Percentiles rank a stretch among this genome's conserved stretches.
These are phyloP conservation scores for Limtongia smithiae DNA, from an alignment of 805 yeast genomes.

Conservation along the genomic window DNA sequence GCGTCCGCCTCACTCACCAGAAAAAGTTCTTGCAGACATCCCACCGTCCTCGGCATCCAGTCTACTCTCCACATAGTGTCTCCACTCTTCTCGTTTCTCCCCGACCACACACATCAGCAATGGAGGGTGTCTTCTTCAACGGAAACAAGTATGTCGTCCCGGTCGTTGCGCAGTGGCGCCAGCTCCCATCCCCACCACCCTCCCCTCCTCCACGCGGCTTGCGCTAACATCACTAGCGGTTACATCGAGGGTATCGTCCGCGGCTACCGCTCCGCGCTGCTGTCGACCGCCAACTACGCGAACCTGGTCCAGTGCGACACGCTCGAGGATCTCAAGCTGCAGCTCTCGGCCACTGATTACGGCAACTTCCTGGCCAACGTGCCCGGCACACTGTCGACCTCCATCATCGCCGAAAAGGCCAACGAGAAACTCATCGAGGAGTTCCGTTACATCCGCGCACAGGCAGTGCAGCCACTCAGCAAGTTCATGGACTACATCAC, in stretches of 20 bases:
- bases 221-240: conserved; percentile 47
- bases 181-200: neutral
- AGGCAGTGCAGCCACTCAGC: conserved; percentile 74
- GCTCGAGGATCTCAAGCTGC: conserved; percentile 88
- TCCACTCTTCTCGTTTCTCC: no score
- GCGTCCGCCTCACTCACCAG: no score
- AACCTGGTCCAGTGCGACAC: conserved; percentile 95
- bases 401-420: conserved; percentile 78
- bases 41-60: neutral
- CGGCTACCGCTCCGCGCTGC: conserved; percentile 83
- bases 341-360: conserved; percentile 92
- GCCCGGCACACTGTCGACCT: conserved; percentile 78
- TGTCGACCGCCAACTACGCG: conserved; percentile 74
- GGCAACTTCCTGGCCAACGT: conserved; percentile 84
- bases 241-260: conserved; percentile 92
- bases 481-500: conserved; percentile 88
- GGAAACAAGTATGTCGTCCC: conserved; percentile 50
- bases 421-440: conserved; percentile 72
- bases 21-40: no score
- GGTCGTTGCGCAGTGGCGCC: neutral
- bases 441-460: conserved; percentile 79
- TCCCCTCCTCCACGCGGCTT: neutral
- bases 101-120: conserved; percentile 33
- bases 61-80: neutral
- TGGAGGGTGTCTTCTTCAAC: conserved; percentile 95